Conservation (phyloP, 1,284 basidiomycete genomes). For the Ganoderma sp. region DNA sequence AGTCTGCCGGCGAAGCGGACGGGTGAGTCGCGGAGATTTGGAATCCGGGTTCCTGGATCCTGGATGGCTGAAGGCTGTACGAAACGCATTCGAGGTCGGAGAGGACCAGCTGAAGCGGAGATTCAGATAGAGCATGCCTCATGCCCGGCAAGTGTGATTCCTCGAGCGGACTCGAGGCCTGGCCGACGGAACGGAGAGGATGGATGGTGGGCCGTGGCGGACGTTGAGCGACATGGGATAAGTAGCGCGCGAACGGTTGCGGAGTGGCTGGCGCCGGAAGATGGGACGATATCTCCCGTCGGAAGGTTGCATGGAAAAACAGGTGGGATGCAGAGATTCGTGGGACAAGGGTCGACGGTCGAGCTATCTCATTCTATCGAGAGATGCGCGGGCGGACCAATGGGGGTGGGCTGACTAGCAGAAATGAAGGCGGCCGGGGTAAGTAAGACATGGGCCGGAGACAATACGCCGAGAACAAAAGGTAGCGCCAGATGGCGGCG, state of each 20-base stretch:
- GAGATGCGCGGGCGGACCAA: slow-evolving; percentile 17
- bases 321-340: background rate
- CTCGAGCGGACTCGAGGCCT: background rate
- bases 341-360: slow-evolving; percentile 12
- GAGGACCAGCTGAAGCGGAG: background rate
- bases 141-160: background rate
- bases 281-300: slow-evolving; percentile 5
- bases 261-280: slow-evolving; percentile 2
- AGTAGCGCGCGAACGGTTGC: background rate
- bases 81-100: background rate
- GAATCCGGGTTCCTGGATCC: background rate
- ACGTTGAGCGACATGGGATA: background rate
- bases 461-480: slow-evolving; percentile 31
- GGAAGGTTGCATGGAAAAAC: slow-evolving; percentile 1
- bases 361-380: background rate
- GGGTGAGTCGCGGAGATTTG: background rate
- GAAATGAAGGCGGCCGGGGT: slow-evolving; percentile 23
- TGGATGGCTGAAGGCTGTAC: background rate
- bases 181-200: slow-evolving; percentile 1
- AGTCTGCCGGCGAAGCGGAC: background rate
- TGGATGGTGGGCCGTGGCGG: background rate
- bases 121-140: background rate
- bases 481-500: slow-evolving; percentile 21
- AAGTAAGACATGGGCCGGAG: slow-evolving; percentile 16
- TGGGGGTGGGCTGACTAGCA: slow-evolving; percentile 24